Conservation (phyloP, 2,329 filamentous ascomycete genomes). For the Gnomoniopsis smithogilvyi region DNA sequence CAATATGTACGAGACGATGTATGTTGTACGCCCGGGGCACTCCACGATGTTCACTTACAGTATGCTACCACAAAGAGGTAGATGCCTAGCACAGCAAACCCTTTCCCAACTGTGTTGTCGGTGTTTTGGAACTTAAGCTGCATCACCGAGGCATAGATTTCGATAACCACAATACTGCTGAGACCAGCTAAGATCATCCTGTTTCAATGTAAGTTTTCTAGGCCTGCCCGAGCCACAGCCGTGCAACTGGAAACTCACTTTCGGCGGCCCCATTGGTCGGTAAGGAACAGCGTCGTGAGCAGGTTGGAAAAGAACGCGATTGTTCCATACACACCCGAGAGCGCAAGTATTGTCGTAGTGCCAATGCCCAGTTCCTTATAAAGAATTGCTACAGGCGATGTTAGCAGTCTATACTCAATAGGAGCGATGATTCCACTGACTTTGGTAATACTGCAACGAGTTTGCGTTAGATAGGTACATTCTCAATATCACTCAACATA, state of each 20-base stretch:
- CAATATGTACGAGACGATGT: background rate
- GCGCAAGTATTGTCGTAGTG: slow-evolving; percentile 45
- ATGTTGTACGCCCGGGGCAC: background rate
- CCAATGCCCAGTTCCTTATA: slow-evolving; percentile 53
- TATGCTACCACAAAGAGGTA: slow-evolving; percentile 56
- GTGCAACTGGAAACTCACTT: slow-evolving; percentile 32
- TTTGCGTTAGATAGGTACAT: slow-evolving; percentile 31
- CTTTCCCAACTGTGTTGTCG: slow-evolving; percentile 53
- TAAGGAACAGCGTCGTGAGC: slow-evolving; percentile 49
- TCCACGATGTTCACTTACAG: slow-evolving; percentile 35
- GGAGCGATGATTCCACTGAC: slow-evolving; percentile 1
- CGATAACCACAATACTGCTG: slow-evolving; percentile 47
- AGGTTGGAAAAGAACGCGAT: slow-evolving; percentile 47
- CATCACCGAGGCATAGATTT: slow-evolving; percentile 59
- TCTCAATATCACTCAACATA: background rate
- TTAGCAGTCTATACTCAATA: background rate
- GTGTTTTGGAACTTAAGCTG: slow-evolving; percentile 54
- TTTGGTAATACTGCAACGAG: slow-evolving; percentile 15
- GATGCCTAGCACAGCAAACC: slow-evolving; percentile 57
- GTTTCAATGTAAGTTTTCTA: background rate
- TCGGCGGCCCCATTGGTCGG: slow-evolving; percentile 57
- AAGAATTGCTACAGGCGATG: slow-evolving; percentile 38
- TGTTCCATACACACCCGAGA: slow-evolving; percentile 54
- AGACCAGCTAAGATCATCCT: slow-evolving; percentile 56
- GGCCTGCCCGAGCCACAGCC: too few species aligned